Evolutionary conservation across 768 basidiomycete genomes (phyloP), one percentile per base, ranked within the genome.

Genomic region (Mycena capillaripes): DNA sequence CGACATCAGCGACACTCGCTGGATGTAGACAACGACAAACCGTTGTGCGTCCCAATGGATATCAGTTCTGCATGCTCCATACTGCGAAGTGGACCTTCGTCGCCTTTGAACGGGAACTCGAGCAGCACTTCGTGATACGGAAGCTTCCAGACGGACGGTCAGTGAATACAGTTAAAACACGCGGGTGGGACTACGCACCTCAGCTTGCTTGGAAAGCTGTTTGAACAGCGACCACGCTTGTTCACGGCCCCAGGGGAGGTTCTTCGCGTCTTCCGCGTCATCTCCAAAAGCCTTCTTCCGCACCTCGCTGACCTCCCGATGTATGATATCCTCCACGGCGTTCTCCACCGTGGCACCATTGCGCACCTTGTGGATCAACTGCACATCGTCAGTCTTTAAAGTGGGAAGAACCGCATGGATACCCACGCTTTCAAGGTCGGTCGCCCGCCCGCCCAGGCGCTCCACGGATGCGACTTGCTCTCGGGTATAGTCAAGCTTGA

Each of bases 261-360:
- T 85, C 81, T 96, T 97, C 3, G 93, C 93, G 77, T 98, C 97
- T 65, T 97, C 96, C 1, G 86, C 81, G 78, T 98, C 97, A 74
- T 98, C 97, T 0, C 97, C 97, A 78, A 98, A 99, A 0, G 95
- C 95, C 56, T 89, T 93, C 87, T 98, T 98, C 56, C 94, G 86
- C 59, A 99, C 83, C 79, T 98, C 97, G 38, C 90, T 87, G 12
- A 96, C 90, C 38, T 92, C 92, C 19, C 95, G 89, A 25, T 83
- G 82, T 70, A 98, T 90, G 76, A 99, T 95, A 77, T 98, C 97
- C 77, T 97, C 95, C 7, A 98, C 94, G 1, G 96, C 95, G 44
- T 93, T 94, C 63, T 90, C 86, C 4, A 97, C 88, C 19, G 79
- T 83, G 82, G 90, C 89, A 2, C 95, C 94, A 58, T 86, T 91